Percentiles rank a stretch among this genome's conserved stretches.
These are phyloP conservation scores for Magnusiomyces tetraspermus DNA, from an alignment of 1,139 yeast species.

Conservation along the genomic window DNA sequence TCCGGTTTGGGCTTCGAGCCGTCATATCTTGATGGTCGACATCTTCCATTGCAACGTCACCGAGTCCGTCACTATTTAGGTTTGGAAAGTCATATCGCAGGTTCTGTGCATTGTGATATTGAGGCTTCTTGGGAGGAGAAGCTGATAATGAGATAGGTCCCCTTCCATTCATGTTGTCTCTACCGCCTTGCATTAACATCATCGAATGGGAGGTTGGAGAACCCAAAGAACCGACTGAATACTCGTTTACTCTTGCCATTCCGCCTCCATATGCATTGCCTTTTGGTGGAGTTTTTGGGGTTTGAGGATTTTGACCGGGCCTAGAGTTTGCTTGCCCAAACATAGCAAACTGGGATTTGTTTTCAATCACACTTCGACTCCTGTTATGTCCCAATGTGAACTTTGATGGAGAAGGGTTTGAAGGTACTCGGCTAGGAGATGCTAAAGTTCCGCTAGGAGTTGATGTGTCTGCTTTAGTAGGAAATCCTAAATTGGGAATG, in stretches of 20 bases:
- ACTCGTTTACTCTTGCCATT: background rate
- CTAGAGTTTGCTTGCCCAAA: background rate
- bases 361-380: constrained; percentile 1
- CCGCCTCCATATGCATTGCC: background rate
- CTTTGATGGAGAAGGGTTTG: background rate
- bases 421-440: background rate
- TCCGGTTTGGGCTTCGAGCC: no score
- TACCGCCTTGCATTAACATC: constrained; percentile 1
- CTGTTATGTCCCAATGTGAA: background rate
- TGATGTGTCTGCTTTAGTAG: background rate
- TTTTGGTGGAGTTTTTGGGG: background rate
- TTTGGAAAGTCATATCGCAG: no score
- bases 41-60: no score
- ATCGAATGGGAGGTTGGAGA: constrained; percentile 5
- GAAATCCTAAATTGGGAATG: background rate
- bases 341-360: background rate
- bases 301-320: background rate
- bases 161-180: background rate
- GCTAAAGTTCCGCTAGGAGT: background rate
- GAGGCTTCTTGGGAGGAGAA: background rate
- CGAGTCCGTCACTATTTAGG: no score
- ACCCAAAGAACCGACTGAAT: background rate
- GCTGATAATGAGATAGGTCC: no score
- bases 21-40: no score
- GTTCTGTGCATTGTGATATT: no score